phyloP scores from a whole-genome alignment of 352 stramenopile genomes.

The Phytophthora brassicae region DNA sequence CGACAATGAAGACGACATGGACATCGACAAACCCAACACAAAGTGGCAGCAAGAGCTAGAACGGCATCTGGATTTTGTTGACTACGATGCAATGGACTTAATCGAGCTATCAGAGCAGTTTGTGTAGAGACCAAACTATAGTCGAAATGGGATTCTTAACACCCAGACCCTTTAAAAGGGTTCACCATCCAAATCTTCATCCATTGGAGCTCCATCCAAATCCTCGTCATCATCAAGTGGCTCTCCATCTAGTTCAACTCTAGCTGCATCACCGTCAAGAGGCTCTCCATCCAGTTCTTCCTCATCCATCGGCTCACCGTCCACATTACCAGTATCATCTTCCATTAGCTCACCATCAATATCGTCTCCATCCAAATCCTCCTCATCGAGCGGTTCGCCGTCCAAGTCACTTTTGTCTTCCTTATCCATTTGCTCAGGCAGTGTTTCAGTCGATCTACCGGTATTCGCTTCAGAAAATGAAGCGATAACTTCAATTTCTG shows the following conservation, averaged over 20 bases:
- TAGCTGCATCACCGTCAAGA: constrained; percentile 33
- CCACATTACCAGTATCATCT: constrained; percentile 24
- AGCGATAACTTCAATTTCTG: neutral
- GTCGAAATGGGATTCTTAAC: too few relatives aligned
- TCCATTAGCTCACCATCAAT: constrained; percentile 22
- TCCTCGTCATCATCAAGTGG: constrained; percentile 41
- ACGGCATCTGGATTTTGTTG: constrained; percentile 21
- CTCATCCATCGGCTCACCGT: constrained; percentile 45
- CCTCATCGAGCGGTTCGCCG: constrained; percentile 37
- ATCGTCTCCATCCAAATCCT: constrained; percentile 45
- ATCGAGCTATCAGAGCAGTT: constrained; percentile 34
- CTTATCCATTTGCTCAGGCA: constrained; percentile 1
- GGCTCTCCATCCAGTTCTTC: constrained; percentile 50
- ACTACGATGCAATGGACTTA: constrained; percentile 31
- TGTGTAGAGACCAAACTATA: neutral
- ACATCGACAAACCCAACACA: constrained; percentile 1
- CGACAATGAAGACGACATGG: constrained; percentile 12
- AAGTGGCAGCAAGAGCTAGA: constrained; percentile 25
- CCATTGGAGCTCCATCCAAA: constrained; percentile 46
- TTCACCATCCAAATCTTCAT: constrained; percentile 49
- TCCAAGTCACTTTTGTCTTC: constrained; percentile 28
- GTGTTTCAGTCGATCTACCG: neutral
- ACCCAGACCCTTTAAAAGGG: constrained; percentile 31
- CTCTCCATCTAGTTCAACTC: constrained; percentile 41
- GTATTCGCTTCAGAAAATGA: neutral